A percentile compares a stretch with the other conserved stretches of the same genome.
phyloP scores from a whole-genome alignment of 495 filamentous ascomycete genomes.

The Mytilinidion resinicola region DNA sequence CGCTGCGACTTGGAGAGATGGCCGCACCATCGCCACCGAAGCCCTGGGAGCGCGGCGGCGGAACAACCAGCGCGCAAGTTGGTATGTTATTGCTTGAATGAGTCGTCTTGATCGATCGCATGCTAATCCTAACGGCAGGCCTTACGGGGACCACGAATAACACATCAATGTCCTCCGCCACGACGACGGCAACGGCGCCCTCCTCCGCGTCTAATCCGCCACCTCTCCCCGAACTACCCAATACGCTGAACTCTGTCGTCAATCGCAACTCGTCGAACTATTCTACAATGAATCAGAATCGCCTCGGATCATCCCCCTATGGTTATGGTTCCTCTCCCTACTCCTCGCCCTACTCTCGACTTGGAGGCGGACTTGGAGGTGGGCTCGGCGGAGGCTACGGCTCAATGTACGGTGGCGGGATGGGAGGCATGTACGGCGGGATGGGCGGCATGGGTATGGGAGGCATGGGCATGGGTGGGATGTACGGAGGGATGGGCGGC shows the following conservation, averaged over 20 bases:
- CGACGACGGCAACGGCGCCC: slow-evolving; percentile 40
- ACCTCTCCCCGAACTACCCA: slow-evolving; percentile 72
- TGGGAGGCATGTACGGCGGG: slow-evolving; percentile 39
- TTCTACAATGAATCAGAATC: slow-evolving; percentile 63
- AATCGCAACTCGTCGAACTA: slow-evolving; percentile 80
- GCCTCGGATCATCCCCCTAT: slow-evolving; percentile 48
- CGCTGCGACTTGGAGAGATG: slow-evolving; percentile 25
- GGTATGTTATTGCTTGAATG: slow-evolving; percentile 23
- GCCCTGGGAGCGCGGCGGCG: slow-evolving; percentile 84
- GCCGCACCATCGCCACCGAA: slow-evolving; percentile 93
- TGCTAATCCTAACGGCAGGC: slow-evolving; percentile 9
- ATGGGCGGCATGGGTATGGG: slow-evolving; percentile 30
- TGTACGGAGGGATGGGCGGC: slow-evolving; percentile 34
- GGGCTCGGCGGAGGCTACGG: slow-evolving; percentile 34
- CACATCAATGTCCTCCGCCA: slow-evolving; percentile 39
- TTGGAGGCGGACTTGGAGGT: slow-evolving; percentile 40
- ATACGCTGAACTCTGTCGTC: slow-evolving; percentile 66
- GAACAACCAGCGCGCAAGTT: slow-evolving; percentile 41
- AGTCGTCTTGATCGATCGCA: slow-evolving; percentile 1
- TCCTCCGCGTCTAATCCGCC: slow-evolving; percentile 50
- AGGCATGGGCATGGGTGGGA: slow-evolving; percentile 41
- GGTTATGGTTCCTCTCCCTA: slow-evolving; percentile 48
- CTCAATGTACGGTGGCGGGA: slow-evolving; percentile 33
- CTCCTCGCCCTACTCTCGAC: slow-evolving; percentile 60
- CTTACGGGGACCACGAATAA: slow-evolving; percentile 35